Evolutionary conservation across 202 grass and related monocot genomes (phyloP).

Genomic region (Alloteropsis angusta): DNA sequence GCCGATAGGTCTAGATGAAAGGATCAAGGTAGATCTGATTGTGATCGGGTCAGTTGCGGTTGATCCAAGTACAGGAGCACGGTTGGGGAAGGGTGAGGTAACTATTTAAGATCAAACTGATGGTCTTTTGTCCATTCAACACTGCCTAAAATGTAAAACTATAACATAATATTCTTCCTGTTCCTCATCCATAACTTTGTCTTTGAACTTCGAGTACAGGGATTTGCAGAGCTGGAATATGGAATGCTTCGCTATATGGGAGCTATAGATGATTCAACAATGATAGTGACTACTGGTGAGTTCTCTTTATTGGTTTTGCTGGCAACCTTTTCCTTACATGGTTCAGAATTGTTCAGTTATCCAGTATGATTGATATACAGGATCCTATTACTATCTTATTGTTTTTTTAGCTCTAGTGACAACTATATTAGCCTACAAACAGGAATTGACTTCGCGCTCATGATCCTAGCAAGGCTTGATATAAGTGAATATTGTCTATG

Average conservation of each 20-base stretch:
- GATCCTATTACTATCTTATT: neutral
- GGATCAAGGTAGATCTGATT: conserved; percentile 75
- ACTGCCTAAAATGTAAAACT: neutral
- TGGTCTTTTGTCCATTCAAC: neutral
- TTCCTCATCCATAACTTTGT: neutral
- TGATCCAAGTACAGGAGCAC: conserved; percentile 81
- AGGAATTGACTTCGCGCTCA: too few species aligned
- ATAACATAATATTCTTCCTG: neutral
- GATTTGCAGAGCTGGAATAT: conserved; percentile 94
- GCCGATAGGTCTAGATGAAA: conserved; percentile 70
- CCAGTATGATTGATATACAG: neutral
- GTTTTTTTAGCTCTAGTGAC: neutral
- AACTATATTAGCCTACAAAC: conserved; percentile 1
- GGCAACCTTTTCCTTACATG: neutral
- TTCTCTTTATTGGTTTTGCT: conserved; percentile 8
- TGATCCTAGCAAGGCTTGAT: neutral
- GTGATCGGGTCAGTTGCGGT: conserved; percentile 91
- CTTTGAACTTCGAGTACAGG: conserved; percentile 21
- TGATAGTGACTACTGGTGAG: conserved; percentile 77
- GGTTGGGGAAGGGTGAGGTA: conserved; percentile 98
- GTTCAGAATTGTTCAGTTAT: conserved; percentile 5
- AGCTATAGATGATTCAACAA: conserved; percentile 80
- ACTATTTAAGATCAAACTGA: neutral
- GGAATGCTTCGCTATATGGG: conserved; percentile 95
- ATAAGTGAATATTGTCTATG: neutral